Conservation (phyloP, 495 filamentous ascomycete genomes). For the Penicillium turbatum region DNA sequence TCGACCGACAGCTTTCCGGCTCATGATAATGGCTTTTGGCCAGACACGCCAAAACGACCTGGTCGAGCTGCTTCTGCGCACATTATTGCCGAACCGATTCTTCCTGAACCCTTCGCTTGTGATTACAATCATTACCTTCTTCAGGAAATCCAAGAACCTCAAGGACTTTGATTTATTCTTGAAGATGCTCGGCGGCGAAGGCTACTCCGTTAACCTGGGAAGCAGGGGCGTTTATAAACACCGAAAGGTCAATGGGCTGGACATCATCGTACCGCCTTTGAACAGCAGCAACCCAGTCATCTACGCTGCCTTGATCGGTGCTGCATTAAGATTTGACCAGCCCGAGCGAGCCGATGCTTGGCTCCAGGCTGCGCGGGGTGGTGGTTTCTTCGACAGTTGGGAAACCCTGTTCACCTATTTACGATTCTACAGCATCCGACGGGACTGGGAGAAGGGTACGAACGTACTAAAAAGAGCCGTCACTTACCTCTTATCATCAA, state of each 20-base stretch:
- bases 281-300: constrained; percentile 34
- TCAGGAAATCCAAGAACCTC: constrained; percentile 43
- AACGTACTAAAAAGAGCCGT: constrained; percentile 33
- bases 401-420: constrained; percentile 37
- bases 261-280: constrained; percentile 35
- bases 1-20: constrained; percentile 28
- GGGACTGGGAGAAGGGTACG: constrained; percentile 37
- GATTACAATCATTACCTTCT: constrained; percentile 34
- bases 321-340: constrained; percentile 41
- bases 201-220: constrained; percentile 36
- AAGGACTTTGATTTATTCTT: constrained; percentile 42
- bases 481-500: constrained; percentile 36
- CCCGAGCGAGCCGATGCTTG: constrained; percentile 44
- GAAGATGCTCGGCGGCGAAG: constrained; percentile 36
- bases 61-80: constrained; percentile 35
- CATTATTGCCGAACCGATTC: constrained; percentile 39
- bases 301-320: constrained; percentile 33
- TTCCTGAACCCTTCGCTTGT: constrained; percentile 35
- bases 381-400: constrained; percentile 41
- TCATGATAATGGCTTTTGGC: constrained; percentile 38
- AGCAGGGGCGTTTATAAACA: constrained; percentile 18
- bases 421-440: constrained; percentile 37
- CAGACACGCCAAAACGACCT: constrained; percentile 42
- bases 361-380: constrained; percentile 33
- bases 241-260: constrained; percentile 34